Conservation (phyloP, 2,329 filamentous ascomycete genomes). For the Monosporascus sp. region DNA sequence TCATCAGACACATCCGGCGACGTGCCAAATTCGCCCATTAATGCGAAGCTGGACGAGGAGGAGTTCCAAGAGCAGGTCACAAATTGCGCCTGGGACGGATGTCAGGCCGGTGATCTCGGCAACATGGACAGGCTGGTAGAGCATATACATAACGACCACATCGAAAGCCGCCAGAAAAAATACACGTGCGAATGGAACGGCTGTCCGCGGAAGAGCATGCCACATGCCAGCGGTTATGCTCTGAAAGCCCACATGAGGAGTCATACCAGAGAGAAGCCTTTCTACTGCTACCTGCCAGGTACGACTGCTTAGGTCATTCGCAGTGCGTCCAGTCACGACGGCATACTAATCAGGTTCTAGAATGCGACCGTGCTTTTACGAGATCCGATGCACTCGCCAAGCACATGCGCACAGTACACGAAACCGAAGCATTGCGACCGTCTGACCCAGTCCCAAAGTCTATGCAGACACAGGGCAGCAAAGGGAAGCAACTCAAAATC, state of each 20-base stretch:
- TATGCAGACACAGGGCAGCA: conserved; percentile 43
- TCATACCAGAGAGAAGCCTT: conserved; percentile 96
- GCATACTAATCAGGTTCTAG: conserved; percentile 37
- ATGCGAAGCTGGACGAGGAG: conserved; percentile 66
- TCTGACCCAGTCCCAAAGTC: conserved; percentile 69
- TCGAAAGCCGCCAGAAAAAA: conserved; percentile 88
- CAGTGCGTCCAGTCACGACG: neutral
- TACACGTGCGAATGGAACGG: conserved; percentile 98
- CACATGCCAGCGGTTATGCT: conserved; percentile 92
- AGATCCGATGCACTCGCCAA: conserved; percentile 93
- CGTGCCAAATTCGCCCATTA: conserved; percentile 64
- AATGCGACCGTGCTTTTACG: conserved; percentile 96
- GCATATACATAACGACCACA: conserved; percentile 89
- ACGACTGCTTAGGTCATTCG: conserved; percentile 22
- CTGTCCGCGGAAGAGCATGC: conserved; percentile 79
- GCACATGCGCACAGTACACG: conserved; percentile 97
- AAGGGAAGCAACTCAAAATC: conserved; percentile 54
- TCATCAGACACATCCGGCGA: conserved; percentile 89
- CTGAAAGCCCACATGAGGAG: conserved; percentile 96
- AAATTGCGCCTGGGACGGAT: conserved; percentile 72
- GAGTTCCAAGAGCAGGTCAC: conserved; percentile 75
- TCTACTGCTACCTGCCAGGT: conserved; percentile 94
- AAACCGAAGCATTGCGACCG: conserved; percentile 87
- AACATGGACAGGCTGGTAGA: conserved; percentile 80
- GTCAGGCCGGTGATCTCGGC: conserved; percentile 61